Evolutionary conservation across 108 stramenopile species (phyloP).

Genomic region (Nannochloropsis granulata): DNA sequence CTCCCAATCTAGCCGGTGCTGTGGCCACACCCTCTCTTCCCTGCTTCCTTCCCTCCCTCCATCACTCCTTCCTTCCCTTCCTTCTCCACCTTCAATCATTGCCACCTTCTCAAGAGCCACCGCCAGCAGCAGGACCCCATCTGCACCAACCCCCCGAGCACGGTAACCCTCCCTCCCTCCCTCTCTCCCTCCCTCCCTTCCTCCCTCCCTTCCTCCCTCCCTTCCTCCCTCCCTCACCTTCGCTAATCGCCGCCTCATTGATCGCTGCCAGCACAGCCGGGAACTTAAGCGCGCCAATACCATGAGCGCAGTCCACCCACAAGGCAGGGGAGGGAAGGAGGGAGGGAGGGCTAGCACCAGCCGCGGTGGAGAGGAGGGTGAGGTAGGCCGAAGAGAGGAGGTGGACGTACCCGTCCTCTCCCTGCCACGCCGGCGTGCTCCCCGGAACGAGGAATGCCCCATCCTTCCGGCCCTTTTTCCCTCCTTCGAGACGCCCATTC

Average conservation of each 20-base stretch:
- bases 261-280: constrained; percentile 53
- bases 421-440: constrained; percentile 22
- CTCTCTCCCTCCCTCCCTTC: not conserved
- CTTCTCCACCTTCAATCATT: not conserved
- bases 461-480: constrained; percentile 11
- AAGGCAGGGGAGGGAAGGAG: constrained; percentile 6
- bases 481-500: not conserved
- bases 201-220: constrained; percentile 28
- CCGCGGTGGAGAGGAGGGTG: constrained; percentile 34
- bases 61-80: not conserved
- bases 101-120: not conserved
- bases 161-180: not conserved
- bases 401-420: constrained; percentile 59
- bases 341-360: not conserved
- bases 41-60: not conserved
- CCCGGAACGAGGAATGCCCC: constrained; percentile 1
- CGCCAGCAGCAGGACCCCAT: not conserved
- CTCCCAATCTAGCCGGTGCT: too few species aligned
- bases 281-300: constrained; percentile 61
- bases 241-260: constrained; percentile 81
- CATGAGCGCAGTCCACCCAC: constrained; percentile 73
- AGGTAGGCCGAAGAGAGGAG: constrained; percentile 54
- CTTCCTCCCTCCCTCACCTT: constrained; percentile 61
- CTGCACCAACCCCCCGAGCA: not conserved
- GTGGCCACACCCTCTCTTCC: too few species aligned